phyloP scores from a whole-genome alignment of 2,329 filamentous ascomycete species.

The Penicillium oxalicum region DNA sequence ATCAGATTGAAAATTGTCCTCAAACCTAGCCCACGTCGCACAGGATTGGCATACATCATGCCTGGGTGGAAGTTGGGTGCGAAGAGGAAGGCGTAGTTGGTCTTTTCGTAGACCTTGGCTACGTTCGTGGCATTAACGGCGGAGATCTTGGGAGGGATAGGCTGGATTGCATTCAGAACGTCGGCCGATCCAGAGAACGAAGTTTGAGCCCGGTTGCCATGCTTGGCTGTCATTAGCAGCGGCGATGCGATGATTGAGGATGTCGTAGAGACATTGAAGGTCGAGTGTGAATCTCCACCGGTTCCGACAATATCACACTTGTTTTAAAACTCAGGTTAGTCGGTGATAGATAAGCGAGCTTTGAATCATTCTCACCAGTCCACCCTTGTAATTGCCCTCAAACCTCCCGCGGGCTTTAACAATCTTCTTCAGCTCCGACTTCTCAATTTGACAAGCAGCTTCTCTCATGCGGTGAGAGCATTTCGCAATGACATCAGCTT shows the following conservation, averaged over 20 bases:
- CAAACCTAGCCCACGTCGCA: conserved; percentile 84
- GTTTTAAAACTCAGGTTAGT: neutral
- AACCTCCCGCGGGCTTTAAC: conserved; percentile 56
- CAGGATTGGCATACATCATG: conserved; percentile 80
- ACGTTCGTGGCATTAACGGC: conserved; percentile 69
- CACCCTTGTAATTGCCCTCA: conserved; percentile 72
- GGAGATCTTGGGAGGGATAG: conserved; percentile 65
- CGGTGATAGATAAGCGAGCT: neutral
- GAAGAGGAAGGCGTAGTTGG: conserved; percentile 93
- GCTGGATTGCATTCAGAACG: conserved; percentile 69
- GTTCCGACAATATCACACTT: conserved; percentile 96
- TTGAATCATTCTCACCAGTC: conserved; percentile 58
- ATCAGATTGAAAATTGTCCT: conserved; percentile 97
- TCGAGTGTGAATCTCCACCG: conserved; percentile 92
- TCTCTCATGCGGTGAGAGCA: conserved; percentile 79
- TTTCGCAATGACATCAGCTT: conserved; percentile 77
- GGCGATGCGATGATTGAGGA: conserved; percentile 86
- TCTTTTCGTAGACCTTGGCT: conserved; percentile 63
- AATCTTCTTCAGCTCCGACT: conserved; percentile 53
- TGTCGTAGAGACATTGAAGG: conserved; percentile 96
- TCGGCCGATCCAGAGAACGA: conserved; percentile 95
- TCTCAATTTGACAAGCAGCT: conserved; percentile 68
- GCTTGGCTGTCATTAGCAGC: conserved; percentile 80
- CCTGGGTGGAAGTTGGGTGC: conserved; percentile 94
- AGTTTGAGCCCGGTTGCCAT: conserved; percentile 92